phyloP scores from a whole-genome alignment of 495 filamentous ascomycete species.

The Penicillium mononematosum region DNA sequence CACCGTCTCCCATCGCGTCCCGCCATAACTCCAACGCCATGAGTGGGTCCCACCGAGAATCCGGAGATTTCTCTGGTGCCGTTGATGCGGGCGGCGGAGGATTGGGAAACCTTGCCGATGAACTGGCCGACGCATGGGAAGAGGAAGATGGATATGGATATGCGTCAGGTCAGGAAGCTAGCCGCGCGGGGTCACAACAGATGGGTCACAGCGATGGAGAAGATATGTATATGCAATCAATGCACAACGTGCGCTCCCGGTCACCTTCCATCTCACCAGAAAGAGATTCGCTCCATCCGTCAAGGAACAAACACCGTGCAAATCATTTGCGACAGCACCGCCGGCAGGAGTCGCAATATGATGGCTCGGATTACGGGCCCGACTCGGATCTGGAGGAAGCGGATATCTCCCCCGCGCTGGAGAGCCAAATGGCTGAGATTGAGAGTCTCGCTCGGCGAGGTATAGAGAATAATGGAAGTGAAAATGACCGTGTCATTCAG shows the following conservation, averaged over 20 bases:
- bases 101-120: constrained; percentile 81
- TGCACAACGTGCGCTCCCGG: constrained; percentile 27
- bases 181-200: constrained; percentile 33
- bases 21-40: constrained; percentile 53
- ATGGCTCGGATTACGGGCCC: constrained; percentile 58
- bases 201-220: constrained; percentile 36
- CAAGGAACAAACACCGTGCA: constrained; percentile 31
- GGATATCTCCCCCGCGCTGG: constrained; percentile 69
- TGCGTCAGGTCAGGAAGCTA: constrained; percentile 43
- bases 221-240: constrained; percentile 33
- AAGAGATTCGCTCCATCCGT: constrained; percentile 29
- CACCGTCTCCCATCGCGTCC: constrained; percentile 60
- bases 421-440: constrained; percentile 73
- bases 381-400: constrained; percentile 72
- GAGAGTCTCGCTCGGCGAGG: constrained; percentile 72
- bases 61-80: constrained; percentile 42
- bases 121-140: constrained; percentile 60
- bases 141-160: constrained; percentile 55
- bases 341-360: constrained; percentile 52
- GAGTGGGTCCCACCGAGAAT: constrained; percentile 49
- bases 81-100: constrained; percentile 52
- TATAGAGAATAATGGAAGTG: constrained; percentile 67
- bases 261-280: constrained; percentile 35
- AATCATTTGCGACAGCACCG: constrained; percentile 41
- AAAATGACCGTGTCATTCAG: constrained; percentile 65